phyloP scores from a whole-genome alignment of 129 eudicot species.

The Oenanthe sinensis region DNA sequence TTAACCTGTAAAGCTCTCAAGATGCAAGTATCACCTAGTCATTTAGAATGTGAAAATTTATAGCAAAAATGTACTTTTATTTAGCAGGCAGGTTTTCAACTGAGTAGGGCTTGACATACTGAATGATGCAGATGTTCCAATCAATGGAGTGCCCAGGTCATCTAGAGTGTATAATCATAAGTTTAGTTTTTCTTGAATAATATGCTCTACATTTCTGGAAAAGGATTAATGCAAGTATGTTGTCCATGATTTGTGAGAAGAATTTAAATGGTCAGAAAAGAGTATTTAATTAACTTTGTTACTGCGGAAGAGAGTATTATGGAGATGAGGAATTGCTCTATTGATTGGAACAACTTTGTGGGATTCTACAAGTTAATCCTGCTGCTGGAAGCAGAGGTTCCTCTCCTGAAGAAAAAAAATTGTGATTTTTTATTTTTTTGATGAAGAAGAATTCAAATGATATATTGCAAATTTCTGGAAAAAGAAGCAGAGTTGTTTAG shows the following conservation, averaged over 20 bases:
- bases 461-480: not conserved
- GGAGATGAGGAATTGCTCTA: not conserved
- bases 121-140: too few species aligned
- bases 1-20: conserved; percentile 5
- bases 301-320: not conserved
- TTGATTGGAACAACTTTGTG: not conserved
- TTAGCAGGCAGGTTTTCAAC: not conserved
- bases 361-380: not conserved
- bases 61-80: not conserved
- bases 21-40: not conserved
- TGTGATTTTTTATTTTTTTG: not conserved
- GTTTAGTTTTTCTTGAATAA: too few species aligned
- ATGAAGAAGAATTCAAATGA: not conserved
- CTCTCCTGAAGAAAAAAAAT: not conserved
- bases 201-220: too few species aligned
- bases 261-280: too few species aligned
- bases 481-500: too few species aligned
- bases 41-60: not conserved
- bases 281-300: too few species aligned
- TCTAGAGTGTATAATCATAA: too few species aligned
- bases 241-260: too few species aligned
- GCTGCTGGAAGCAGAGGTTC: not conserved
- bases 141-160: too few species aligned
- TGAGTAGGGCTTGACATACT: not conserved
- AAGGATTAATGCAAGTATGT: too few species aligned